Percentiles rank a stretch among this genome's conserved stretches.
Evolutionary conservation across 2,329 filamentous ascomycete genomes (phyloP).

Genomic region (Xylariaceae sp.): DNA sequence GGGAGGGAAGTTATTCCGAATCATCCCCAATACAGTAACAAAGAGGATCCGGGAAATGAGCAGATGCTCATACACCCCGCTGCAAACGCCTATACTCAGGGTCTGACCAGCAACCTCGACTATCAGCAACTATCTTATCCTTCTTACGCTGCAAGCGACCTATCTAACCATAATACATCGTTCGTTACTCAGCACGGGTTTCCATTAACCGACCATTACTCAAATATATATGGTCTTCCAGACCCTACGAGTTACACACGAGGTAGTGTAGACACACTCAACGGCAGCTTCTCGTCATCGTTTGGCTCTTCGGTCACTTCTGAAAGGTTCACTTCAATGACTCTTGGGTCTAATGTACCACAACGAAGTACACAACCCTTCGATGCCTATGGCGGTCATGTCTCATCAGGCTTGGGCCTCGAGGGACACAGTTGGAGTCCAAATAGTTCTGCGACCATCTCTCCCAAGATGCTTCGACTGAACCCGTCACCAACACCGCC

Average conservation of each 20-base stretch:
- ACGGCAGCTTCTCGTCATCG: conserved; percentile 28
- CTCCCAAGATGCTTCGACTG: conserved; percentile 29
- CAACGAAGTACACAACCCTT: conserved; percentile 9
- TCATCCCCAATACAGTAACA: conserved; percentile 30
- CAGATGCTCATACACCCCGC: conserved; percentile 25
- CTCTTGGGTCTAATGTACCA: conserved; percentile 15
- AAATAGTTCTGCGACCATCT: conserved; percentile 26
- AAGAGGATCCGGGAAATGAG: conserved; percentile 28
- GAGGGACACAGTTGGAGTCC: conserved; percentile 13
- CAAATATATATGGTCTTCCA: conserved; percentile 21
- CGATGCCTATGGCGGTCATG: conserved; percentile 2
- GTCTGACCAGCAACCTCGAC: conserved; percentile 18
- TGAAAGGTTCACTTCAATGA: conserved; percentile 29
- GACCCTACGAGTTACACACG: conserved; percentile 23
- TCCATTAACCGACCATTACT: conserved; percentile 8
- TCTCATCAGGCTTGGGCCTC: conserved; percentile 5
- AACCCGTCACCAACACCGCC: conserved; percentile 30
- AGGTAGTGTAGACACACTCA: conserved; percentile 14
- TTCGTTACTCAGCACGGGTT: conserved; percentile 20
- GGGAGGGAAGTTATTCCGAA: conserved; percentile 28
- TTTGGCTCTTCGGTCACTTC: conserved; percentile 24
- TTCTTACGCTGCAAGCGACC: conserved; percentile 14
- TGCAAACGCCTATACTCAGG: conserved; percentile 25
- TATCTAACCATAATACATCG: conserved; percentile 13
- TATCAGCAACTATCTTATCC: conserved; percentile 21